phyloP scores from a whole-genome alignment of 306 rosid genomes.

The Gastrolobium bilobum region DNA sequence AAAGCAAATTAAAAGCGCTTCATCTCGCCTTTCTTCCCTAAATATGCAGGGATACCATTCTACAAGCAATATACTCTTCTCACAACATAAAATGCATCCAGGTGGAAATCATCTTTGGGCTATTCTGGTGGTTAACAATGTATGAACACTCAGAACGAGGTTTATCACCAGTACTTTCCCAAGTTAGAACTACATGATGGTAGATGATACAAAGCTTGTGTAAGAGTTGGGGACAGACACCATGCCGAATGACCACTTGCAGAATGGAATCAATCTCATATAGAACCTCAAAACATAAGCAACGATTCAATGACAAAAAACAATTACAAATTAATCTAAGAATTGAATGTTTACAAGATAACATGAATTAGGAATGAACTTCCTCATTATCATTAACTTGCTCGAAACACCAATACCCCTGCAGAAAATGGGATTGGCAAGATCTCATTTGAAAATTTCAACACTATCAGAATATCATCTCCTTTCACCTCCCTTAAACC shows the following conservation, averaged over 20 bases:
- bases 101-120: neutral
- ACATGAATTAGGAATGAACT: slow-evolving; percentile 58
- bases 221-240: neutral
- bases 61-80: neutral
- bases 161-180: neutral
- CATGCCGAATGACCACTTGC: slow-evolving; percentile 7
- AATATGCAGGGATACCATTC: neutral
- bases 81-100: neutral
- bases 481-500: slow-evolving; percentile 42
- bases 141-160: neutral
- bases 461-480: slow-evolving; percentile 45
- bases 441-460: slow-evolving; percentile 47
- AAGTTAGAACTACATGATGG: neutral
- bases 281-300: slow-evolving; percentile 44
- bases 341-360: slow-evolving; percentile 47
- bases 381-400: slow-evolving; percentile 53
- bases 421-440: slow-evolving; percentile 68
- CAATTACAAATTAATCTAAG: slow-evolving; percentile 56
- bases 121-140: neutral
- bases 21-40: neutral
- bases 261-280: slow-evolving; percentile 42
- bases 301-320: slow-evolving; percentile 38
- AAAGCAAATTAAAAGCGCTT: neutral
- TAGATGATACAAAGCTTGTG: neutral
- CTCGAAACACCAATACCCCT: slow-evolving; percentile 63